These are phyloP conservation scores for Capronia epimyces DNA, from an alignment of 2,329 filamentous ascomycete genomes.

Conservation along the genomic window DNA sequence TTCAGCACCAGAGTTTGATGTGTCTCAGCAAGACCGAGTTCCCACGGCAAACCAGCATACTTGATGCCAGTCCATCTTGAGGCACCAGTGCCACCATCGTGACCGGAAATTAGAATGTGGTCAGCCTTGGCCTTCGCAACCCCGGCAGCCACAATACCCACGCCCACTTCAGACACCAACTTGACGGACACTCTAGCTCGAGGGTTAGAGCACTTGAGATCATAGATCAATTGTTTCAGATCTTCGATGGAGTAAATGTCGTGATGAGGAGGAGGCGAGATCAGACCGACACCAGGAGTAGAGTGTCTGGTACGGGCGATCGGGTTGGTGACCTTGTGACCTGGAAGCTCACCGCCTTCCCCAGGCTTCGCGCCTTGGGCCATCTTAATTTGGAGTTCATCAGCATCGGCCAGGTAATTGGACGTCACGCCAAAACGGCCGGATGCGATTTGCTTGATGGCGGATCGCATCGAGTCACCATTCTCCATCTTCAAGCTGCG, in stretches of 20 bases:
- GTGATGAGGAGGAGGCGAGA: conserved; percentile 92
- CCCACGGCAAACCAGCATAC: conserved; percentile 94
- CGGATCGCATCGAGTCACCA: conserved; percentile 92
- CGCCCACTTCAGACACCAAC: conserved; percentile 93
- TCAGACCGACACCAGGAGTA: conserved; percentile 90
- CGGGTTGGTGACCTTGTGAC: conserved; percentile 90
- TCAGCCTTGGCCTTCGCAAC: conserved; percentile 97
- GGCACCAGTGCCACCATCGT: conserved; percentile 94
- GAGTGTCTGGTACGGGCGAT: conserved; percentile 94
- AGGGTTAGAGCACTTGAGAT: conserved; percentile 93
- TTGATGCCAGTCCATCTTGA: conserved; percentile 99
- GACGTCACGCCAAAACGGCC: conserved; percentile 95
- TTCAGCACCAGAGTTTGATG: conserved; percentile 95
- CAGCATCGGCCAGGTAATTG: conserved; percentile 87
- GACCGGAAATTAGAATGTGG: conserved; percentile 92
- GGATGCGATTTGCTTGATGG: conserved; percentile 95
- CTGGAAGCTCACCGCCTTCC: conserved; percentile 93
- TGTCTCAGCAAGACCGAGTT: conserved; percentile 91
- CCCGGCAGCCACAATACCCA: conserved; percentile 94
- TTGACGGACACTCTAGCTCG: conserved; percentile 91
- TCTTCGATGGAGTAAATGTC: conserved; percentile 99
- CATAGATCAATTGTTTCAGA: conserved; percentile 95
- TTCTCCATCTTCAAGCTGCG: conserved; percentile 80
- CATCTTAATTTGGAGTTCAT: conserved; percentile 99
- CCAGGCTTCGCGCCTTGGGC: conserved; percentile 96